A percentile compares a stretch with the other conserved stretches of the same genome.
Conservation (phyloP, 257 asterid species). For the Solanum gracilifrons region DNA sequence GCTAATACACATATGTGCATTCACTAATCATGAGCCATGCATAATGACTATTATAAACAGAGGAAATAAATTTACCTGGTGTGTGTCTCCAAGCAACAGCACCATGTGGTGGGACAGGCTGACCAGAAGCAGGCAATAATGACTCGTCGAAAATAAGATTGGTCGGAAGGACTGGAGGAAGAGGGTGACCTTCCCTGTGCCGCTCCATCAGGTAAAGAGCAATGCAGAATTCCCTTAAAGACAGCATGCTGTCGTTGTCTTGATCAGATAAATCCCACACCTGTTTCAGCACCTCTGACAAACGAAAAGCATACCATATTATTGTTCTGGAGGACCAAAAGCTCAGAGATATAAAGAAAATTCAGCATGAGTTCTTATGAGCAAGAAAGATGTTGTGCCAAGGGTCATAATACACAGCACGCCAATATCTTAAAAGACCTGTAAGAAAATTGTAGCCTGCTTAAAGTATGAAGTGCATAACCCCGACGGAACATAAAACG, state of each 20-base stretch:
- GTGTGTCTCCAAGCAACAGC: constrained; percentile 62
- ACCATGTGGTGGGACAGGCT: constrained; percentile 37
- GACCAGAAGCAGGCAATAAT: constrained; percentile 38
- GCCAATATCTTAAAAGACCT: neutral
- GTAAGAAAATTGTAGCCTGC: neutral
- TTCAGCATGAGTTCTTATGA: neutral
- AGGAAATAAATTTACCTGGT: constrained; percentile 35
- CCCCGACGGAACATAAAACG: neutral
- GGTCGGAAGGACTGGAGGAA: constrained; percentile 64
- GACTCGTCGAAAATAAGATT: constrained; percentile 57
- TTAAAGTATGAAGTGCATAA: neutral
- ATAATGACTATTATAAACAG: neutral
- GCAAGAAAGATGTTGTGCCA: neutral
- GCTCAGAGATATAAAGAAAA: neutral
- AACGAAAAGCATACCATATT: constrained; percentile 14
- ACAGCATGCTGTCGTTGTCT: constrained; percentile 95
- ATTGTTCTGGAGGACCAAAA: neutral
- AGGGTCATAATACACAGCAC: neutral
- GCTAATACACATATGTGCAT: neutral
- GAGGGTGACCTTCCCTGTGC: constrained; percentile 79
- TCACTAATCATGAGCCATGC: neutral
- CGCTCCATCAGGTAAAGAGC: constrained; percentile 96
- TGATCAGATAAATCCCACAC: constrained; percentile 98
- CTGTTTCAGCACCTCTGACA: constrained; percentile 84
- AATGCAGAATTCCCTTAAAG: constrained; percentile 83